These are phyloP conservation scores for Phallus indusiatus DNA, from an alignment of 768 basidiomycete species.

Conservation along the genomic window DNA sequence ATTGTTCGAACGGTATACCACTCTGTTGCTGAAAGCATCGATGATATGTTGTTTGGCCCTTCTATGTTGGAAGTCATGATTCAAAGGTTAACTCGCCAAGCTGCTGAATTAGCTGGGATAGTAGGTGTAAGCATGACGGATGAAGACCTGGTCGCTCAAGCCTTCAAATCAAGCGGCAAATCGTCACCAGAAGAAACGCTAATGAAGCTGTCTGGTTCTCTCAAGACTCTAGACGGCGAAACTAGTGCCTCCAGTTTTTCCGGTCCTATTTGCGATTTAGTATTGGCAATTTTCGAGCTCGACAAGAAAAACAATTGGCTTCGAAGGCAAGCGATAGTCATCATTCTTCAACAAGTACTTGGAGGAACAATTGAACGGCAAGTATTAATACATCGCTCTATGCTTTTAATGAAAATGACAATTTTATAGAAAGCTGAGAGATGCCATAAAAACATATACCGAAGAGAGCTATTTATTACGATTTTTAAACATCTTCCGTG, in stretches of 20 bases:
- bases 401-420: constrained; percentile 2
- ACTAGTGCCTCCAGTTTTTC: constrained; percentile 85
- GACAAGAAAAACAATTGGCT: constrained; percentile 97
- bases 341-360: constrained; percentile 91
- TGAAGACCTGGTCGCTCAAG: constrained; percentile 78
- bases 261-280: constrained; percentile 86
- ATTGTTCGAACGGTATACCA: constrained; percentile 84
- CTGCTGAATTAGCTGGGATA: constrained; percentile 80
- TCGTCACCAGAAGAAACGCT: constrained; percentile 57
- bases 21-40: constrained; percentile 88
- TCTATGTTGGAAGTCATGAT: constrained; percentile 96
- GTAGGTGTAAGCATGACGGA: constrained; percentile 70
- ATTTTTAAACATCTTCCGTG: constrained; percentile 57
- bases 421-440: constrained; percentile 72
- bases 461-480: constrained; percentile 64
- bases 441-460: constrained; percentile 53
- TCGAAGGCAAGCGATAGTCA: constrained; percentile 88
- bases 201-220: constrained; percentile 63
- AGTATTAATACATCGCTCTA: constrained; percentile 15
- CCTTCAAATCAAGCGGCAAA: constrained; percentile 62
- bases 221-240: constrained; percentile 80
- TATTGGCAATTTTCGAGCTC: constrained; percentile 89
- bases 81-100: constrained; percentile 80
- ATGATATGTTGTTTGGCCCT: constrained; percentile 94
- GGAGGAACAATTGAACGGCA: constrained; percentile 95